Base-by-base conservation (phyloP, 495 filamentous ascomycete species). In the Aspergillus heteromorphus region DNA sequence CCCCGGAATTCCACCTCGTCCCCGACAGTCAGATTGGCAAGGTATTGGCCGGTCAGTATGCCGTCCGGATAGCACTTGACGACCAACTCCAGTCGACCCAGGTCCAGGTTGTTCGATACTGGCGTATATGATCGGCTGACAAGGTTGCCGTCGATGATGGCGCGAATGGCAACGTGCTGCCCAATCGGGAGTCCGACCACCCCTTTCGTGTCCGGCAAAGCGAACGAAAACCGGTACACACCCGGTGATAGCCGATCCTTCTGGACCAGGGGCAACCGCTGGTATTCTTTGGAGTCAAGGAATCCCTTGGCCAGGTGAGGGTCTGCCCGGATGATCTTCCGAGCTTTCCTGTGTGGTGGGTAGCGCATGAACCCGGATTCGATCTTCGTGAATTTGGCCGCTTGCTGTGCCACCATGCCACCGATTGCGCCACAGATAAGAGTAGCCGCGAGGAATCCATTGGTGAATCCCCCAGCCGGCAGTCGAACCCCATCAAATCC, bases 131-230 rank as follows among this genome's bases (percentile, higher is more conserved):
- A 77, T 25, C 78, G 61, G 4, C 69, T 68, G 8, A 80, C 70
- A 6, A 62, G 40, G 23, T 69, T 59, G 10, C 73, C 77, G 51
- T 79, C 59, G n/a, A 80, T 59, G 6, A 49, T 58, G 3, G 75
- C 72, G 30, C 65, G 66, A 54, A 81, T 78, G n/a, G 73, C 73
- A 20, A 81, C 70, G 55, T 81, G 77, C 56, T 81, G 77, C 3
- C 78, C 77, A 17, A 73, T 78, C 1, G 79, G 80, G 1, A 82
- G 69, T 23, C 80, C 78, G 1, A 83, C 67, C 0, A 77, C 66
- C 14, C 64, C 61, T 6, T 63, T 54, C 9, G 60, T 17, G 6
- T 57, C 60, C 7, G 80, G 80, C 2, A 83, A 70, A 27, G 68
- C 66, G 49, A 83, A 81, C 41, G 73, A 62, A 38, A 81, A 68